A percentile compares a stretch with the other conserved stretches of the same genome.
Evolutionary conservation across 257 asterid species (phyloP).

Genomic region (Paulownia fortunei): DNA sequence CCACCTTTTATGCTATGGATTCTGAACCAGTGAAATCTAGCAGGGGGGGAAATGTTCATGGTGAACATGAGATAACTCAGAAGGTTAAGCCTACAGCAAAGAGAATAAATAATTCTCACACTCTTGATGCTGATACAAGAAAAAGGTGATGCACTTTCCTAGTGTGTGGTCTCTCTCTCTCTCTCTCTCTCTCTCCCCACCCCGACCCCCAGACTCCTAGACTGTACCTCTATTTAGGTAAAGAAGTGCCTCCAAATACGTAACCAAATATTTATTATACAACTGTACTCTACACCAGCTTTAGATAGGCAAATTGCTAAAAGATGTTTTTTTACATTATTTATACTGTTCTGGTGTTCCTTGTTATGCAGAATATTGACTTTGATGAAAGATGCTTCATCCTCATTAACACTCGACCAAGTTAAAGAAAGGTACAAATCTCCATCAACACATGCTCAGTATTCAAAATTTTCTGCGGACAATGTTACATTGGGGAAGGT

Average conservation of each 20-base stretch:
- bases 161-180: background rate
- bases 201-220: background rate
- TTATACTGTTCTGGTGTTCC: background rate
- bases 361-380: slow-evolving; percentile 57
- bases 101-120: slow-evolving; percentile 34
- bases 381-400: slow-evolving; percentile 60
- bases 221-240: background rate
- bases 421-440: slow-evolving; percentile 42
- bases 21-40: slow-evolving; percentile 42
- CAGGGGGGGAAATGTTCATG: slow-evolving; percentile 24
- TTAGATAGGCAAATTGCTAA: background rate
- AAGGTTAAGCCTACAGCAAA: slow-evolving; percentile 42
- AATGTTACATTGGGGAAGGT: slow-evolving; percentile 77
- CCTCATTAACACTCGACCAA: slow-evolving; percentile 57
- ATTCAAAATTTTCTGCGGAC: slow-evolving; percentile 48
- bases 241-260: background rate
- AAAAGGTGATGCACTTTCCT: slow-evolving; percentile 56
- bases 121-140: slow-evolving; percentile 62
- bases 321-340: background rate
- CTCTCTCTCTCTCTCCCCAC: background rate
- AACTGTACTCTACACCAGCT: background rate
- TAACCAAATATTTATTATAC: slow-evolving; percentile 3
- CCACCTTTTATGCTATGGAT: slow-evolving; percentile 30
- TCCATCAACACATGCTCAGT: slow-evolving; percentile 56
- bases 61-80: slow-evolving; percentile 39